Conservation (phyloP, 805 yeast species). For the Wickerhamomyces sydowiorum region DNA sequence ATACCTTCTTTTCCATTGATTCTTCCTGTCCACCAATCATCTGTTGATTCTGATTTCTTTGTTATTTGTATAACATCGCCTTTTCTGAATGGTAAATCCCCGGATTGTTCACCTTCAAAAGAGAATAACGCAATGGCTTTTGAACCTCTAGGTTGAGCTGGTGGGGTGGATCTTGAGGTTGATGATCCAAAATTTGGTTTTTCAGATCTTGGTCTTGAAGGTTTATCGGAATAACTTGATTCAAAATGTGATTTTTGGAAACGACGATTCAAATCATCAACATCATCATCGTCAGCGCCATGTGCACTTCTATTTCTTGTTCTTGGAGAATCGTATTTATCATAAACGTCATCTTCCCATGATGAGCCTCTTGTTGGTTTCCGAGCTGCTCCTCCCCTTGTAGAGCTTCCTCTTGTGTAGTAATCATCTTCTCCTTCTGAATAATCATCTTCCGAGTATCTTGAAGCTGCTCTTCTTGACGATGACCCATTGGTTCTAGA, state of each 20-base stretch:
- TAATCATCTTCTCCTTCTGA: conserved; percentile 36
- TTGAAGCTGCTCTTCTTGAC: conserved; percentile 12
- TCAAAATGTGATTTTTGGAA: conserved; percentile 34
- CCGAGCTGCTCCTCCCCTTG: conserved; percentile 14
- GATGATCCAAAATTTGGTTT: conserved; percentile 31
- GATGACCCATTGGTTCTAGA: conserved; percentile 12
- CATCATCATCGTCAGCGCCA: conserved; percentile 30
- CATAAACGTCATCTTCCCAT: conserved; percentile 90
- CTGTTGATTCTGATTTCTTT: conserved; percentile 80
- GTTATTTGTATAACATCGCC: conserved; percentile 89
- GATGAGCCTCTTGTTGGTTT: conserved; percentile 31
- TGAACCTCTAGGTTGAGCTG: conserved; percentile 33
- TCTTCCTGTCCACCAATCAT: conserved; percentile 99
- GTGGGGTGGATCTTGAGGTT: conserved; percentile 3
- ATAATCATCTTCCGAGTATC: conserved; percentile 26
- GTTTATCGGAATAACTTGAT: conserved; percentile 17
- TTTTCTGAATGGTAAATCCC: conserved; percentile 88
- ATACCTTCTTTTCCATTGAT: conserved; percentile 81
- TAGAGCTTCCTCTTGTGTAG: conserved; percentile 26
- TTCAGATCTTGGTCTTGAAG: conserved; percentile 36
- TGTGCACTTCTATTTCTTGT: conserved; percentile 6
- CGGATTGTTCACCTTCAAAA: conserved; percentile 89
- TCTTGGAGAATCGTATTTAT: conserved; percentile 33
- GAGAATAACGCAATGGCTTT: conserved; percentile 89
- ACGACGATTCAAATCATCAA: conserved; percentile 33